These are phyloP conservation scores for Xylaria multiplex DNA, from an alignment of 2,329 filamentous ascomycete genomes.

Conservation along the genomic window DNA sequence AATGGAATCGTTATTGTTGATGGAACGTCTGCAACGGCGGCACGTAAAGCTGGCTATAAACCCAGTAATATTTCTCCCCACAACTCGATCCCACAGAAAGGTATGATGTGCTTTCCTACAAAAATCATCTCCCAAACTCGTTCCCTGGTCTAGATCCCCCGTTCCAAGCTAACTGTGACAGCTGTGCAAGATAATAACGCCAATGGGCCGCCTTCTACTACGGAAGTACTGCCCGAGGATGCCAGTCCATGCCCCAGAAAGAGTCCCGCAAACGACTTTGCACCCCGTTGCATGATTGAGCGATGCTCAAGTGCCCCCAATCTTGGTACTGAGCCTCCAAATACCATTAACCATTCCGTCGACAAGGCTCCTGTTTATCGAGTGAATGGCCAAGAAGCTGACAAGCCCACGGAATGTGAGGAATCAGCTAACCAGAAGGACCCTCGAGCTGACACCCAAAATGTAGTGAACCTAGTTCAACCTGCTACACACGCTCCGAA, in stretches of 20 bases:
- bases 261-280: not conserved
- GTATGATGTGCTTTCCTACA: constrained; percentile 6
- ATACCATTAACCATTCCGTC: not conserved
- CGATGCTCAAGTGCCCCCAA: constrained; percentile 33
- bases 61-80: not conserved
- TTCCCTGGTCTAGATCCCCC: not conserved
- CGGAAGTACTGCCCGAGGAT: not conserved
- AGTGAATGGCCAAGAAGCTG: constrained; percentile 22
- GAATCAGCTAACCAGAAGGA: constrained; percentile 3
- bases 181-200: not conserved
- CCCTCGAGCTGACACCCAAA: not conserved
- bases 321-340: constrained; percentile 13
- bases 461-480: not conserved
- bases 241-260: not conserved
- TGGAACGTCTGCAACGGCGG: constrained; percentile 37
- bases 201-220: not conserved
- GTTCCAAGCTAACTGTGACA: not conserved
- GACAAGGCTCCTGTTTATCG: constrained; percentile 24
- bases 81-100: not conserved
- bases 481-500: not conserved
- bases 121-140: not conserved
- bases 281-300: not conserved
- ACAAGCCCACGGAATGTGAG: constrained; percentile 22
- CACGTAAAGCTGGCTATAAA: constrained; percentile 11
- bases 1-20: constrained; percentile 41